Evolutionary conservation across 176 grass and related monocot genomes (phyloP).

Genomic region (Urochloa ruziziensis): DNA sequence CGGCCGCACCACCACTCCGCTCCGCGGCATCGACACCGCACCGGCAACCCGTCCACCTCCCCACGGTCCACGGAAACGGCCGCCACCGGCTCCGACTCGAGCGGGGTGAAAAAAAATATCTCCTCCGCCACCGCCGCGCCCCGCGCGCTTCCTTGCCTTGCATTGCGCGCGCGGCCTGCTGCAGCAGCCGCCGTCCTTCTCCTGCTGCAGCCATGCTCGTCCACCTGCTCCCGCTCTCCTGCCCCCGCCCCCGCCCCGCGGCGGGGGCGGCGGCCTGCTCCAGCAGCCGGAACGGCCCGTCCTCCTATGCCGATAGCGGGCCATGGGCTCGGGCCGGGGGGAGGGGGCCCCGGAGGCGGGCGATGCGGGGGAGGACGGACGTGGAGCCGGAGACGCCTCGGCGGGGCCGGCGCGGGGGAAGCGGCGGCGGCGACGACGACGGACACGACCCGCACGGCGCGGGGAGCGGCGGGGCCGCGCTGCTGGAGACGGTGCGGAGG

Average conservation of each 20-base stretch:
- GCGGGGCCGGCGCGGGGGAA: not conserved
- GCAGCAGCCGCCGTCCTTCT: no score
- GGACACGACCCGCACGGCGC: not conserved
- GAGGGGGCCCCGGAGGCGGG: slow-evolving; percentile 13
- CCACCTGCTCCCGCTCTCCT: slow-evolving; percentile 47
- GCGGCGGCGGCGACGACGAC: not conserved
- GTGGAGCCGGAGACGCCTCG: slow-evolving; percentile 14
- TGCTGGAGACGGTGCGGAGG: slow-evolving; percentile 37
- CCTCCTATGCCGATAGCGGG: not conserved
- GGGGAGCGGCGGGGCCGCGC: not conserved
- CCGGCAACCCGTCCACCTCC: not conserved
- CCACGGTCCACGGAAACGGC: not conserved
- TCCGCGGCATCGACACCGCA: not conserved
- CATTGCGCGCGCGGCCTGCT: not conserved
- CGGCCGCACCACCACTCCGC: not conserved
- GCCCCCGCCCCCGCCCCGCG: not conserved
- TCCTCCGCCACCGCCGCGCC: not conserved
- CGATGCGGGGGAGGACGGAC: slow-evolving; percentile 28
- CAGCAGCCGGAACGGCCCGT: not conserved
- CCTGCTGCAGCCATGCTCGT: slow-evolving; percentile 37
- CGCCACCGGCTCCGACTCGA: not conserved
- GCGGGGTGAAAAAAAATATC: not conserved
- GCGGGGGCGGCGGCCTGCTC: not conserved
- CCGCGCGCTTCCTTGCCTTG: no score
- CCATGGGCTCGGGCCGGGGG: not conserved